phyloP scores from a whole-genome alignment of 495 filamentous ascomycete species.

The Umbilicaria muhlenbergii region DNA sequence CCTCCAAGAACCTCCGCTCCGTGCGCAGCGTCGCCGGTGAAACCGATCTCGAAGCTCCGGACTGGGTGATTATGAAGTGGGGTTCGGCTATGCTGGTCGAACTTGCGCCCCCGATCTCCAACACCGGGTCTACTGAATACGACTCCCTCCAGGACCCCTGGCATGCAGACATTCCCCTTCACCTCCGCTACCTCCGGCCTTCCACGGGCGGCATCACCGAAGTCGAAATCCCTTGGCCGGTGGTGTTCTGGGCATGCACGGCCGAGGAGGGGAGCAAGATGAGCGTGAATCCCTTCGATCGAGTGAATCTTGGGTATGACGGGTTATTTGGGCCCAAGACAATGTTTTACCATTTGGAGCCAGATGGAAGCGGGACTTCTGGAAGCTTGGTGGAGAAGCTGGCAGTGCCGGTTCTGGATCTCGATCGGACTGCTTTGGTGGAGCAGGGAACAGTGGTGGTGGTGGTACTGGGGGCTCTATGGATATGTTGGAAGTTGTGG shows the following conservation, averaged over 20 bases:
- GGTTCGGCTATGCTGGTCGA: slow-evolving; percentile 68
- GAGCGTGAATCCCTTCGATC: slow-evolving; percentile 71
- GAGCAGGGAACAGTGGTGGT: slow-evolving; percentile 54
- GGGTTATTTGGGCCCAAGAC: slow-evolving; percentile 64
- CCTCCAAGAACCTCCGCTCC: slow-evolving; percentile 56
- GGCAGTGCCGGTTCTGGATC: slow-evolving; percentile 61
- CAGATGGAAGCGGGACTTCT: slow-evolving; percentile 20
- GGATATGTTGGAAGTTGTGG: slow-evolving; percentile 54
- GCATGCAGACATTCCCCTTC: slow-evolving; percentile 69
- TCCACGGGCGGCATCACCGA: slow-evolving; percentile 9
- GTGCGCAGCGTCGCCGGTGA: slow-evolving; percentile 58
- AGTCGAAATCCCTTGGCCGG: slow-evolving; percentile 52
- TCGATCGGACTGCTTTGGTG: slow-evolving; percentile 40
- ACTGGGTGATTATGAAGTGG: slow-evolving; percentile 64
- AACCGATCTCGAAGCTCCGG: slow-evolving; percentile 85
- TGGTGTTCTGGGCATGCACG: slow-evolving; percentile 86
- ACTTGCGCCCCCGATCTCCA: slow-evolving; percentile 36
- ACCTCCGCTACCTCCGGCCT: slow-evolving; percentile 69
- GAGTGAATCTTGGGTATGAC: slow-evolving; percentile 72
- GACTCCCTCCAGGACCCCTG: slow-evolving; percentile 25
- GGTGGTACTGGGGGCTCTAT: slow-evolving; percentile 57
- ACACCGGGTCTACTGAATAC: background rate
- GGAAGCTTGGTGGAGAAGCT: slow-evolving; percentile 39
- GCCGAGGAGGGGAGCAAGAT: slow-evolving; percentile 60
- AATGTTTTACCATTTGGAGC: slow-evolving; percentile 73